These are phyloP conservation scores for Pisolithus thermaeus DNA, from an alignment of 1,284 basidiomycete genomes.

Conservation along the genomic window DNA sequence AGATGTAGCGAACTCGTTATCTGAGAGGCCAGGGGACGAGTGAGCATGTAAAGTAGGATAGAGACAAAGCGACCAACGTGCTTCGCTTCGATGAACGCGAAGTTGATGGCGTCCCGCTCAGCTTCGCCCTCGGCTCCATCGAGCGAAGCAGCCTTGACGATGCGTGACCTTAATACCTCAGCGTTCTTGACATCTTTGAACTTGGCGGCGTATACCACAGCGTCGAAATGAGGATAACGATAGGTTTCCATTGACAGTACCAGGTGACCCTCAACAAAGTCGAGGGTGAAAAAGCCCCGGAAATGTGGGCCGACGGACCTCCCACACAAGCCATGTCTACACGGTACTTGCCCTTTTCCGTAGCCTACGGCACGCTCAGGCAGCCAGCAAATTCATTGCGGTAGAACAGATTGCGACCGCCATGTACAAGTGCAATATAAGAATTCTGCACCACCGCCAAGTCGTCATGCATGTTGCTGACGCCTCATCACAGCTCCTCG, in stretches of 20 bases:
- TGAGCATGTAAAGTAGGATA: background rate
- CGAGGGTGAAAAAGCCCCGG: conserved; percentile 27
- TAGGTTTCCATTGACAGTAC: conserved; percentile 44
- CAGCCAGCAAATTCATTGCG: no score
- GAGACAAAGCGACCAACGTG: conserved; percentile 37
- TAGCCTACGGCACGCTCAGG: no score
- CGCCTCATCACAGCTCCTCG: no score
- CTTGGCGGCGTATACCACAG: conserved; percentile 58
- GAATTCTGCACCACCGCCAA: no score
- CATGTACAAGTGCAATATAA: no score
- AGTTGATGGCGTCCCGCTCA: conserved; percentile 73
- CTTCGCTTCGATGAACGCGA: conserved; percentile 82
- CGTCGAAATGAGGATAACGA: conserved; percentile 48
- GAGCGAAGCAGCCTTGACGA: conserved; percentile 63
- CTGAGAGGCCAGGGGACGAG: conserved; percentile 30
- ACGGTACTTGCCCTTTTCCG: no score
- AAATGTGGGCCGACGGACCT: no score
- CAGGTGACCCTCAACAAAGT: no score
- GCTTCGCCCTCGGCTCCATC: conserved; percentile 56
- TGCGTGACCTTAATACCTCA: conserved; percentile 51
- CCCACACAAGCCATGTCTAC: no score
- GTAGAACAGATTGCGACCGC: no score
- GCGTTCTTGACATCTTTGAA: conserved; percentile 67
- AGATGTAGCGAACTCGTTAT: conserved; percentile 73
- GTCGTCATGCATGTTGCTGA: no score